Evolutionary conservation across 495 filamentous ascomycete species (phyloP), one percentile per base, ranked within the genome.

Genomic region (Penicillium crystallinum): DNA sequence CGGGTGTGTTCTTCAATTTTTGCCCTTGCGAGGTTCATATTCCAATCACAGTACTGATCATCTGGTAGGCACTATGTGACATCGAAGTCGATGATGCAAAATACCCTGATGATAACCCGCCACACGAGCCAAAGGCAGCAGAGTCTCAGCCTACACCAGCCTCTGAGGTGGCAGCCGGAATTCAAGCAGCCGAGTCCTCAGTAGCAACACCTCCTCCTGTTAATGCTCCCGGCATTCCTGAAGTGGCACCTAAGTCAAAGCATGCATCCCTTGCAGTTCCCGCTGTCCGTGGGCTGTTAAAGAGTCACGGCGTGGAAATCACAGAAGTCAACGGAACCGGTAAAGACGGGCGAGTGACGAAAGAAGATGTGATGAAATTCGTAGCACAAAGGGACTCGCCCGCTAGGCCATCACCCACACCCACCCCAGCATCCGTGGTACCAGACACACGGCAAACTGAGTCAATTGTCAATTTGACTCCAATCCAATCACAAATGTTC

Each of bases 401-500:
- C 12, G 8, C 37, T 7, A 21, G 42, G 33, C 34, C 41, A 27
- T 7, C 46, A 29, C 23, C 51, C 12, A 23, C 50, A 35, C 35
- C 53, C 37, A 19, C 47, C 31, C 23, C n/a, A 43, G 41, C 61
- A 34, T 27, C 63, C 14, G 45, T 55, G 11, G 48, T 58, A 25
- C 48, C 57, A 23, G 65, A 62, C 51, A 55, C 63, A 11, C 68
- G 68, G 18, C 86, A 90, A 61, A 72, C 75, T 29, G 95, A 97
- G 60, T 81, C 81, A 2, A 66, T 71, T 1, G 70, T 82, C 22
- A 72, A 80, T 47, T 72, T 99, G 17, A 88, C 89, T 4, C 82
- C 82, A 22, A 87, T 89, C 23, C 93, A 97, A 72, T 74, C 79
- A 17, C 85, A 89, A 62, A 99, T 99, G 95, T 97, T 96, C 81